Evolutionary conservation across 805 yeast genomes (phyloP).

Genomic region (Dipodascopsis uninucleata): DNA sequence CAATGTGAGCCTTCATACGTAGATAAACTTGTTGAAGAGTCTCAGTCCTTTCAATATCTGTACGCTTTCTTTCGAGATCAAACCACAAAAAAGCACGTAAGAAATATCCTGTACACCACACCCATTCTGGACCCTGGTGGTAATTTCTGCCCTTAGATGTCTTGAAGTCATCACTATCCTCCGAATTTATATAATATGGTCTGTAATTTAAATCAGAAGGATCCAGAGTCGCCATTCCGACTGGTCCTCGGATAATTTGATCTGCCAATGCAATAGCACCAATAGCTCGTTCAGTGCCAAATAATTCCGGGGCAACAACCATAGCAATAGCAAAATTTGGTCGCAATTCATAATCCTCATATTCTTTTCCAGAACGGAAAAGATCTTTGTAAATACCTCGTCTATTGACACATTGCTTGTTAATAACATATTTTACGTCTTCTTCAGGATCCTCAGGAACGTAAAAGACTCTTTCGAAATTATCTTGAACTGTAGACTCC

Average conservation of each 20-base stretch:
- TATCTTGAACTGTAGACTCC: conserved; percentile 64
- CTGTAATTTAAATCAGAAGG: conserved; percentile 89
- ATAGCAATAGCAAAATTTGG: conserved; percentile 91
- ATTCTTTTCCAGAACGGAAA: conserved; percentile 74
- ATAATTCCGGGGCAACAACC: conserved; percentile 92
- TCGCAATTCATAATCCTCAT: conserved; percentile 89
- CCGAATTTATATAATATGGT: conserved; percentile 80
- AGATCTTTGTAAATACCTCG: conserved; percentile 93
- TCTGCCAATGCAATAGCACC: conserved; percentile 73
- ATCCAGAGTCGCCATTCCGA: conserved; percentile 88
- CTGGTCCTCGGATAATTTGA: conserved; percentile 70
- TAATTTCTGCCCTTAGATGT: conserved; percentile 94
- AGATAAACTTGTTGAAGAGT: conserved; percentile 56
- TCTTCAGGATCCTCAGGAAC: conserved; percentile 63
- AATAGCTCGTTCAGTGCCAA: conserved; percentile 57
- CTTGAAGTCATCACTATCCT: conserved; percentile 80
- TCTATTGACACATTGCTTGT: conserved; percentile 67
- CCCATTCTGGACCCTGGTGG: conserved; percentile 99
- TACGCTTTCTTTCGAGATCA: conserved; percentile 43
- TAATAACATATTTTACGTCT: conserved; percentile 60
- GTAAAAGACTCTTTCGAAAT: conserved; percentile 77
- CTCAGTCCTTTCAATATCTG: conserved; percentile 45
- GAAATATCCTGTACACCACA: conserved; percentile 86
- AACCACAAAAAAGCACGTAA: conserved; percentile 68
- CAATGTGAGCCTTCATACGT: conserved; percentile 60